Conservation (phyloP, 805 yeast species). For the Tetrapisispora iriomotensis region DNA sequence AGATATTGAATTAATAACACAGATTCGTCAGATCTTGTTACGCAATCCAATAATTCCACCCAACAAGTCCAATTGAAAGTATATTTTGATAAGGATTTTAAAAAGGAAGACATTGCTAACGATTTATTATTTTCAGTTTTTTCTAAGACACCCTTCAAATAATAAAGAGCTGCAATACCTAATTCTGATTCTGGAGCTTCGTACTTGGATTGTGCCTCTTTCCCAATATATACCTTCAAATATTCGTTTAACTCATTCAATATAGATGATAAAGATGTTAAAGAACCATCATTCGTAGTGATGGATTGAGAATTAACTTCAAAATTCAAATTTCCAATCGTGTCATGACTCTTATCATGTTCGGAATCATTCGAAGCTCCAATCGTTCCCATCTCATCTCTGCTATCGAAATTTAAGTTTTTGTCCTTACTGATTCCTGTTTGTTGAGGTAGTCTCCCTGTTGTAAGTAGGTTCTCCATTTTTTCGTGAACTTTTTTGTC, state of each 20-base stretch:
- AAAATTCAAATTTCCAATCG: not conserved
- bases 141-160: conserved; percentile 59
- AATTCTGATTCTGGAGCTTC: conserved; percentile 6
- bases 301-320: conserved; percentile 1
- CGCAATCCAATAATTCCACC: conserved; percentile 62
- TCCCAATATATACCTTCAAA: conserved; percentile 5
- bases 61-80: conserved; percentile 94
- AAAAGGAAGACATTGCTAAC: conserved; percentile 51
- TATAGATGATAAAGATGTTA: conserved; percentile 26
- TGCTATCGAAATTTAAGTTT: not conserved
- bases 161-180: conserved; percentile 50
- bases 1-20: conserved; percentile 31
- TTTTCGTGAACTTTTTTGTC: conserved; percentile 69
- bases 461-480: conserved; percentile 52
- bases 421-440: conserved; percentile 4
- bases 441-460: conserved; percentile 18
- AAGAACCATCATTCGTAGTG: conserved; percentile 15
- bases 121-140: conserved; percentile 47
- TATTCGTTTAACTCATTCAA: conserved; percentile 33
- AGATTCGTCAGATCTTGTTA: conserved; percentile 56
- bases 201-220: not conserved
- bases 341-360: conserved; percentile 2
- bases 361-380: conserved; percentile 3
- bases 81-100: conserved; percentile 51
- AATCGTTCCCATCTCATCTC: not conserved